phyloP scores from a whole-genome alignment of 1,284 basidiomycete species.

The Fomitopsis palustris region DNA sequence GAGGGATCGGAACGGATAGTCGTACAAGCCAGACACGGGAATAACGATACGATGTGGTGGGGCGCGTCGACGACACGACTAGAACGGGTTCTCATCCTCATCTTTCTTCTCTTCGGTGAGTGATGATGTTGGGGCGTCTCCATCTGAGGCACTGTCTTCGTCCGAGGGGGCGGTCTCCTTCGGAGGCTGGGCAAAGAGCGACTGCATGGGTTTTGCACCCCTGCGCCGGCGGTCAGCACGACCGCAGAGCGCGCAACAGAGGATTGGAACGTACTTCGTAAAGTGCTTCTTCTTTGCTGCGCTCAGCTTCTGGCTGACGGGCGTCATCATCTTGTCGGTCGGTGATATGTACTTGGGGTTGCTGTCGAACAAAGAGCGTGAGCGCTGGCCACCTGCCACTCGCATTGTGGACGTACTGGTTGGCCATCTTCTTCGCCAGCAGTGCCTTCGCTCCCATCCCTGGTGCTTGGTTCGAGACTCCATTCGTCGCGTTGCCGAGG shows the following conservation, averaged over 20 bases:
- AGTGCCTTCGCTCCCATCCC: slow-evolving; percentile 88
- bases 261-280: slow-evolving; percentile 56
- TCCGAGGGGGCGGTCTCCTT: slow-evolving; percentile 32
- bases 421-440: slow-evolving; percentile 84
- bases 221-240: slow-evolving; percentile 29
- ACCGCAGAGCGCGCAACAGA: background rate
- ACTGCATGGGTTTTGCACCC: slow-evolving; percentile 53
- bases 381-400: background rate
- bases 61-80: slow-evolving; percentile 6
- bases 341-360: slow-evolving; percentile 85
- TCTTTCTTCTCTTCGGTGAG: slow-evolving; percentile 21
- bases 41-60: slow-evolving; percentile 7
- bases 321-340: slow-evolving; percentile 91
- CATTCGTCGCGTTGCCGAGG: slow-evolving; percentile 62
- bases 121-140: slow-evolving; percentile 17
- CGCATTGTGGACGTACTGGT: slow-evolving; percentile 53
- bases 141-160: slow-evolving; percentile 30
- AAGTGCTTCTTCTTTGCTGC: slow-evolving; percentile 92
- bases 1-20: slow-evolving; percentile 9
- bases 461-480: slow-evolving; percentile 46
- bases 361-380: slow-evolving; percentile 34
- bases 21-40: slow-evolving; percentile 19
- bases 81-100: slow-evolving; percentile 32
- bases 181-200: slow-evolving; percentile 45
- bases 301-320: slow-evolving; percentile 84